Percentiles rank a stretch among this genome's conserved stretches.
These are phyloP conservation scores for Theileria parva DNA, from an alignment of 169 alveolate species.

Conservation along the genomic window DNA sequence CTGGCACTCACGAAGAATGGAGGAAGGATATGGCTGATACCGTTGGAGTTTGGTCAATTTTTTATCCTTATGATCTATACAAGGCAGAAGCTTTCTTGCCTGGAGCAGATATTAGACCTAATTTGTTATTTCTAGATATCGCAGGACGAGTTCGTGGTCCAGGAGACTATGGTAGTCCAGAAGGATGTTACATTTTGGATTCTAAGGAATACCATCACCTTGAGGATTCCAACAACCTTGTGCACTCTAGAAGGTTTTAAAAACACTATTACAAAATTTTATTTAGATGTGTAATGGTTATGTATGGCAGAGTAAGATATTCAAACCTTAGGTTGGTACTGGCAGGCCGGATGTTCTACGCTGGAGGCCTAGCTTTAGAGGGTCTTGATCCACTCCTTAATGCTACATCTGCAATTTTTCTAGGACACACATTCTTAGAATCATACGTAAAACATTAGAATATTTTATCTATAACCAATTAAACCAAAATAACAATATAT, in stretches of 20 bases:
- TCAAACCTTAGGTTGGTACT: slow-evolving; percentile 52
- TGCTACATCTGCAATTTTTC: slow-evolving; percentile 26
- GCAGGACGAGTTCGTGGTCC: slow-evolving; percentile 50
- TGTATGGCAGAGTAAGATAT: slow-evolving; percentile 29
- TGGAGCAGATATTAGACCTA: slow-evolving; percentile 34
- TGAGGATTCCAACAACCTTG: slow-evolving; percentile 25
- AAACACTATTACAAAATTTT: not conserved
- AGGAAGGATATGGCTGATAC: slow-evolving; percentile 45
- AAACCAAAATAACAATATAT: not conserved
- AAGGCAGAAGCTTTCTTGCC: slow-evolving; percentile 31
- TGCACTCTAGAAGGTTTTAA: slow-evolving; percentile 43
- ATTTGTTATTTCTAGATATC: slow-evolving; percentile 43
- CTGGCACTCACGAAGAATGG: slow-evolving; percentile 34
- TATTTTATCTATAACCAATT: not conserved
- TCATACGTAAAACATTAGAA: slow-evolving; percentile 29
- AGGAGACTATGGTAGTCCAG: slow-evolving; percentile 22
- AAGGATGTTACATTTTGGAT: slow-evolving; percentile 54
- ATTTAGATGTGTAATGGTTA: slow-evolving; percentile 38
- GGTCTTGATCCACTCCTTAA: not conserved
- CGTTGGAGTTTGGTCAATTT: slow-evolving; percentile 55
- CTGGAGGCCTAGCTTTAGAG: slow-evolving; percentile 44
- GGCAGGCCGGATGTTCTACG: slow-evolving; percentile 58
- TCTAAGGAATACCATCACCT: slow-evolving; percentile 16
- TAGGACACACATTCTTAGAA: slow-evolving; percentile 64
- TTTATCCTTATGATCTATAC: slow-evolving; percentile 26